Evolutionary conservation across 176 grass and related monocot species (phyloP), one percentile per base, ranked within the genome.

Genomic region (Lolium rigidum): DNA sequence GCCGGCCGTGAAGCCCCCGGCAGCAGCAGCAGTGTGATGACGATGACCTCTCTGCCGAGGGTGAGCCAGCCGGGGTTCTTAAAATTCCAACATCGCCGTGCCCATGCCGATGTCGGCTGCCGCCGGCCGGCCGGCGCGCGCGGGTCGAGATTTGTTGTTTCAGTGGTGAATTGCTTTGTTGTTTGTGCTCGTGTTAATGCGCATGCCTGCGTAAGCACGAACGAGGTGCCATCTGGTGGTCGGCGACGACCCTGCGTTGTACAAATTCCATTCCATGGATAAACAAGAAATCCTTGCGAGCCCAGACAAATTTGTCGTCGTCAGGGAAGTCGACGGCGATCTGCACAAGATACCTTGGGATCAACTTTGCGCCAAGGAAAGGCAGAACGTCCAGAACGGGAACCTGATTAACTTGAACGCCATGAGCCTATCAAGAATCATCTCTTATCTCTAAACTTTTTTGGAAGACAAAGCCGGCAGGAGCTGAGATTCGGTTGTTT

Each of bases 1-100:
- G 80, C 90, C 90, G 76, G 80, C 88, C 14, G 78, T 94, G 64
- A 87, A 80, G 71, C 46, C 90, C 43, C 66, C 78, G 60, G 55
- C 28, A 18, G 10, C n/a, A 39, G 35, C 18, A 68, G 31, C n/a
- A 39, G 35, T 76, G 25, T 71, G 52, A 64, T 17, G 18, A 46
- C 9, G 22, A 21, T 70, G 70, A 51, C 31, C 31, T 35, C 31
- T 10, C 64, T 21, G 62, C 12, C 38, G 37, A 59, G 80, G 63
- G 20, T 10, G 83, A 78, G 31, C 31, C 31, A 78, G 88, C 71
- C 78, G 76, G 11, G 16, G 12, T 24, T 4, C 31, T 18, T 17
- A 15, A 24, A 50, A 26, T 25, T 7, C 21, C 10, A 52, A 13
- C 1, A 1, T 28, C 72, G 47, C 72, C 48, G 7, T 75, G 72